phyloP scores from a whole-genome alignment of 2,329 filamentous ascomycete genomes.

The Calonectria pseudoreteaudii region DNA sequence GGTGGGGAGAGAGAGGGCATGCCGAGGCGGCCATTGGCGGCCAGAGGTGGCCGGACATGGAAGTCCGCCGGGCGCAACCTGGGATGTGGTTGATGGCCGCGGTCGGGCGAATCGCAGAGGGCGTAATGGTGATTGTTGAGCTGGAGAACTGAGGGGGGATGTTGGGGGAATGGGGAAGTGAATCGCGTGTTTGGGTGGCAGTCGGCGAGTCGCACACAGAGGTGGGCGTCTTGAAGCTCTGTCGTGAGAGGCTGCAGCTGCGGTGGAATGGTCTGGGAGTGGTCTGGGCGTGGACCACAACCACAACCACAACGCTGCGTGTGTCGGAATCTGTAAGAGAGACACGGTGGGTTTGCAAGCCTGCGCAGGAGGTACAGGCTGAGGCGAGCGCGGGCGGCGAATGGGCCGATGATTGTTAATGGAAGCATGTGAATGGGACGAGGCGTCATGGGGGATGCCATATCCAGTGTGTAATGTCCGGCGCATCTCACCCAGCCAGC shows the following conservation, averaged over 20 bases:
- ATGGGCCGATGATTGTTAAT: slow-evolving; percentile 17
- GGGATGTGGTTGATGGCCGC: slow-evolving; percentile 4
- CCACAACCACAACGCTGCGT: neutral
- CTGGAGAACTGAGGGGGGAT: neutral
- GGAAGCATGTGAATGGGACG: slow-evolving; percentile 28
- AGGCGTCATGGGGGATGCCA: neutral
- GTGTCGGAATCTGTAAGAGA: neutral
- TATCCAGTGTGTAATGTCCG: neutral
- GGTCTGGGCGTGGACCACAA: neutral
- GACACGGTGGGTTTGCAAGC: neutral
- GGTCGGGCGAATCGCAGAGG: slow-evolving; percentile 3
- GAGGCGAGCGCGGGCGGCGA: slow-evolving; percentile 4
- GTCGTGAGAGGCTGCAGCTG: neutral
- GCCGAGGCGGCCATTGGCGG: slow-evolving; percentile 32
- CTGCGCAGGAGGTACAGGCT: neutral
- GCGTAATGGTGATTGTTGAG: slow-evolving; percentile 11
- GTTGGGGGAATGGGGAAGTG: slow-evolving; percentile 7
- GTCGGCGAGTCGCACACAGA: neutral
- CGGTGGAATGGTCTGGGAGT: neutral
- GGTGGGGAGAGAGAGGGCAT: slow-evolving; percentile 31
- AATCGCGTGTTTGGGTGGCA: neutral
- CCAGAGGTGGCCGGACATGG: slow-evolving; percentile 36
- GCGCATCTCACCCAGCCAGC: neutral
- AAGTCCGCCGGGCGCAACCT: slow-evolving; percentile 37
- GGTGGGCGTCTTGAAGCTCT: neutral